These are phyloP conservation scores for Aquilaria sinensis DNA, from an alignment of 345 rosid species.

Conservation along the genomic window DNA sequence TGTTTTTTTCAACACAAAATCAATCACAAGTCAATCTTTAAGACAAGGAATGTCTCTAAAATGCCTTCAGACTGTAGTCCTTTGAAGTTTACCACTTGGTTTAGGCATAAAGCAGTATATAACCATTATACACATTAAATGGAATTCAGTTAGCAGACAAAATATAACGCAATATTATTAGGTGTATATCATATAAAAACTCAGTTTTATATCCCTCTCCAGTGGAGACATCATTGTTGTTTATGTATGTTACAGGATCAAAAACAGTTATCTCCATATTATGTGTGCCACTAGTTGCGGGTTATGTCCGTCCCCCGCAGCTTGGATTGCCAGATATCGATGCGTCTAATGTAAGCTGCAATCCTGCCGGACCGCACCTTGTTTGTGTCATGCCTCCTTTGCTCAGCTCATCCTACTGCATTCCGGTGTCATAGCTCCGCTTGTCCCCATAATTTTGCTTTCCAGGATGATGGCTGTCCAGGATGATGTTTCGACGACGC, in stretches of 20 bases:
- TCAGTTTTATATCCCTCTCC: background rate
- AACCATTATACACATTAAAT: too few species aligned
- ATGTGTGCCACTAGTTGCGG: slow-evolving; percentile 81
- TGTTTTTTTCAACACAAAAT: too few species aligned
- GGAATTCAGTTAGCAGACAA: too few species aligned
- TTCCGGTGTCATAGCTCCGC: slow-evolving; percentile 37
- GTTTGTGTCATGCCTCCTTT: slow-evolving; percentile 86
- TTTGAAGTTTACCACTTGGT: too few species aligned
- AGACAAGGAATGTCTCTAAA: background rate
- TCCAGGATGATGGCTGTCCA: too few species aligned
- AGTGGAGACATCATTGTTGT: too few species aligned
- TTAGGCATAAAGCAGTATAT: too few species aligned
- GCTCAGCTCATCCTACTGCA: slow-evolving; percentile 78
- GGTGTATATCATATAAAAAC: too few species aligned
- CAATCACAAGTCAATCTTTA: background rate
- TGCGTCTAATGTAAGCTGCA: slow-evolving; percentile 76
- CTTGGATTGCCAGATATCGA: slow-evolving; percentile 55
- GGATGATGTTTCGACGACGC: too few species aligned
- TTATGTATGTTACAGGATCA: slow-evolving; percentile 39
- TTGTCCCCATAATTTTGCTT: too few species aligned
- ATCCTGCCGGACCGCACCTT: slow-evolving; percentile 85
- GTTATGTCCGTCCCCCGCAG: slow-evolving; percentile 84
- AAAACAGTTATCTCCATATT: slow-evolving; percentile 69
- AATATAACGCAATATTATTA: too few species aligned
- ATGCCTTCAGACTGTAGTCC: too few species aligned